These are phyloP conservation scores for Monoraphidium neglectum DNA, from an alignment of 139 green algal genomes.

Conservation along the genomic window DNA sequence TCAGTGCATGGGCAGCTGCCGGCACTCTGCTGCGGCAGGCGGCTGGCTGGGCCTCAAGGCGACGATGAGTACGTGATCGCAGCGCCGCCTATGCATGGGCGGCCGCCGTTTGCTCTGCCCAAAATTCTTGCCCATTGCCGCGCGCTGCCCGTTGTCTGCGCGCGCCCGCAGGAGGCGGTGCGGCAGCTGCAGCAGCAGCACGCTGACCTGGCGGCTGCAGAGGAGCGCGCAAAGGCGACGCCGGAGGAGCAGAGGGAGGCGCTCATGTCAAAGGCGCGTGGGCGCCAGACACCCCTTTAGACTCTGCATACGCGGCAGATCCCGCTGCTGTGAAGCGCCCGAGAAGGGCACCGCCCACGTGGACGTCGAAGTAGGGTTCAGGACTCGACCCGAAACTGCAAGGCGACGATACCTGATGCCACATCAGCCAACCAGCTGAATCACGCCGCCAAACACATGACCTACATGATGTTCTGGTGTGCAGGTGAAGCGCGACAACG, in stretches of 20 bases:
- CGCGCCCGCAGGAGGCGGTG: slow-evolving; percentile 53
- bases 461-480: too few species aligned
- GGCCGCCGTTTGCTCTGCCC: neutral
- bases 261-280: too few species aligned
- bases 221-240: slow-evolving; percentile 48
- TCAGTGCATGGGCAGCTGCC: too few species aligned
- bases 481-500: slow-evolving; percentile 77
- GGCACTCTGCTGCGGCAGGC: neutral
- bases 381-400: too few species aligned
- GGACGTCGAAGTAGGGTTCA: too few species aligned
- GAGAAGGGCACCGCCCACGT: too few species aligned
- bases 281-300: too few species aligned
- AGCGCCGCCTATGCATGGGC: neutral
- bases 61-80: neutral
- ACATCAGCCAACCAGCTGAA: too few species aligned
- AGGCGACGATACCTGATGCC: too few species aligned
- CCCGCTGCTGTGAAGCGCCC: too few species aligned
- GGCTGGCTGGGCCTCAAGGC: neutral
- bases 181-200: slow-evolving; percentile 56
- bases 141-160: neutral
- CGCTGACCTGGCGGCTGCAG: slow-evolving; percentile 63
- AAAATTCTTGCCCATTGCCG: neutral
- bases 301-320: too few species aligned
- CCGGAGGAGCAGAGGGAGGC: slow-evolving; percentile 67
- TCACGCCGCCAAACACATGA: too few species aligned